Conservation (phyloP, 1,139 yeast genomes). For the Geotrichum bryndzae region DNA sequence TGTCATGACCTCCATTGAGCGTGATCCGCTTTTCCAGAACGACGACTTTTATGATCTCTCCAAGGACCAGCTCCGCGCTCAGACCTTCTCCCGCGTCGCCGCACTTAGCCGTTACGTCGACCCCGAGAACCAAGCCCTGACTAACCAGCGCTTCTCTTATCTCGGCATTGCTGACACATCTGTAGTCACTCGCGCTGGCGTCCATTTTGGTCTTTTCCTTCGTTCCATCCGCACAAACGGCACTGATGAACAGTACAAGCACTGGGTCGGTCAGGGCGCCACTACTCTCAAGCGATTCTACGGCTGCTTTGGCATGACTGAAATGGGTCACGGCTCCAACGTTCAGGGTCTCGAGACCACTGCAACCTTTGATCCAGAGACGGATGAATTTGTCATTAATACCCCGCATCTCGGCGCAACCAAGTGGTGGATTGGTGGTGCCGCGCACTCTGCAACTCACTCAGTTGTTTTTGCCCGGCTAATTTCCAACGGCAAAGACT, state of each 20-base stretch:
- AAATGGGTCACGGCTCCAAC: constrained; percentile 86
- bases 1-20: constrained; percentile 41
- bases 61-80: constrained; percentile 44
- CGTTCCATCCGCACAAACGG: constrained; percentile 67
- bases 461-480: constrained; percentile 72
- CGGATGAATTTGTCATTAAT: constrained; percentile 63
- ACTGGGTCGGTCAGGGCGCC: constrained; percentile 73
- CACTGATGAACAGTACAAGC: constrained; percentile 50
- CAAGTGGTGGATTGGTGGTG: constrained; percentile 98
- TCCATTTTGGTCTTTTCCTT: constrained; percentile 63
- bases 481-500: constrained; percentile 70
- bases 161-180: constrained; percentile 49
- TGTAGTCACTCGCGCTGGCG: constrained; percentile 59
- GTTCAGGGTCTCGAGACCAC: constrained; percentile 87
- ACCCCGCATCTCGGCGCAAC: constrained; percentile 89
- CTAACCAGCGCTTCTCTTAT: constrained; percentile 34
- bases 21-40: constrained; percentile 47
- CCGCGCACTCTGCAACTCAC: constrained; percentile 87
- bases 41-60: constrained; percentile 45
- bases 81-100: constrained; percentile 43
- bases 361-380: constrained; percentile 62
- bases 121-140: constrained; percentile 18
- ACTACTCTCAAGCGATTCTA: constrained; percentile 56
- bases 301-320: constrained; percentile 93
- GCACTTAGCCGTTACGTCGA: constrained; percentile 44